Evolutionary conservation across 129 eudicot genomes (phyloP), one percentile per base, ranked within the genome.

Genomic region (Lactuca saligna): DNA sequence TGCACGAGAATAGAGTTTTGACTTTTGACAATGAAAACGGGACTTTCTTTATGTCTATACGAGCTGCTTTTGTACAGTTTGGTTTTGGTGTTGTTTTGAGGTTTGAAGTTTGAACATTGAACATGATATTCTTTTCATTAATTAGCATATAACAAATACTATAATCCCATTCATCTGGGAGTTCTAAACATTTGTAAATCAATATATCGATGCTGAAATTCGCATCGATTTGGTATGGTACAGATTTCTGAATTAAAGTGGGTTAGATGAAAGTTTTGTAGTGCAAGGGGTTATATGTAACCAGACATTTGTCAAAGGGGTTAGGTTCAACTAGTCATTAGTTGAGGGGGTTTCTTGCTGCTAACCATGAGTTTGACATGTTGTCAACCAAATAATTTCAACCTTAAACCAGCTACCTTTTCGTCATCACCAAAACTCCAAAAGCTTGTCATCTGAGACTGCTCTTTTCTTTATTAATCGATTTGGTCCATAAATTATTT

Each of bases 11-110:
- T 61, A 10, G 15, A 49, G 72, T 75, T 68, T 75, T 59, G 69
- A 49, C 65, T 75, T 68, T 75, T 59, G 63, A 60, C 4, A 41
- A 67, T 48, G 68, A 37, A 62, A 51, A 59, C 35, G 61, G 57
- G 29, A 32, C 33, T 54, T 51, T 57, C 37, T 57, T 10, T 63
- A 33, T 31, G 31, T 48, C n/a, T 58, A 37, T 49, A 38, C 14
- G 6, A 65, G 61, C 17, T 46, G 50, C 74, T 75, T 50, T 39
- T 75, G 80, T 68, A 75, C 35, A 75, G 70, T 25, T 61, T 33
- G 63, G 7, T 41, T 54, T 48, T 20, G 64, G 63, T 7, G 44
- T 42, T 42, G 3, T 42, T 41, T 65, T 73, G 32, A 54, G 37
- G 63, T 35, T 61, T 61, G 33, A 54, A 38, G 64, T 73, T 53